A percentile compares a stretch with the other conserved stretches of the same genome.
phyloP scores from a whole-genome alignment of 2,329 filamentous ascomycete species.

The Lecanicillium sp. region DNA sequence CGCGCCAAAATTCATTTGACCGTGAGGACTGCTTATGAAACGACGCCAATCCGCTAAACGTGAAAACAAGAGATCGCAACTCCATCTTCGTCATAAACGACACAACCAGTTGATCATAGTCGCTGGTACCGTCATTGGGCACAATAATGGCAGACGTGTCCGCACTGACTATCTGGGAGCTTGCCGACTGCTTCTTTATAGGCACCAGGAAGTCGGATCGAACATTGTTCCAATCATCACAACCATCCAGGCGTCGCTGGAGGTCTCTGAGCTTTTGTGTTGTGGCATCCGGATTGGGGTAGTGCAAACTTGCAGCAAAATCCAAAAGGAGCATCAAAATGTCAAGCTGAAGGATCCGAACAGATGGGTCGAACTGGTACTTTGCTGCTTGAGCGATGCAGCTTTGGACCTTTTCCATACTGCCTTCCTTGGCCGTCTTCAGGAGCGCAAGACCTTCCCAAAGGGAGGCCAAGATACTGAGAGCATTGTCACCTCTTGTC shows the following conservation, averaged over 20 bases:
- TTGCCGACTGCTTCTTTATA: constrained; percentile 41
- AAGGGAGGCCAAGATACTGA: constrained; percentile 57
- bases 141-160: constrained; percentile 50
- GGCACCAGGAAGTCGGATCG: constrained; percentile 47
- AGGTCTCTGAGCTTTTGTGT: constrained; percentile 53
- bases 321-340: constrained; percentile 61
- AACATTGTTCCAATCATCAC: constrained; percentile 39
- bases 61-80: constrained; percentile 46
- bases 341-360: constrained; percentile 58
- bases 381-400: constrained; percentile 69
- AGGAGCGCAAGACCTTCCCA: constrained; percentile 65
- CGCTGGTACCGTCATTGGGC: constrained; percentile 34
- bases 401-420: constrained; percentile 61
- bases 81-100: constrained; percentile 55
- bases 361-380: constrained; percentile 58
- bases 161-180: constrained; percentile 43
- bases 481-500: constrained; percentile 51
- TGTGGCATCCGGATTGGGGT: constrained; percentile 50
- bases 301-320: constrained; percentile 59
- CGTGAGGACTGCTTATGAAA: constrained; percentile 28
- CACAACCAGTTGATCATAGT: constrained; percentile 49
- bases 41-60: constrained; percentile 44
- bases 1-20: constrained; percentile 31
- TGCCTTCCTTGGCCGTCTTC: constrained; percentile 55
- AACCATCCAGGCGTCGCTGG: constrained; percentile 54